Evolutionary conservation across 2,329 filamentous ascomycete species (phyloP).

Genomic region (Parastagonospora nodorum): DNA sequence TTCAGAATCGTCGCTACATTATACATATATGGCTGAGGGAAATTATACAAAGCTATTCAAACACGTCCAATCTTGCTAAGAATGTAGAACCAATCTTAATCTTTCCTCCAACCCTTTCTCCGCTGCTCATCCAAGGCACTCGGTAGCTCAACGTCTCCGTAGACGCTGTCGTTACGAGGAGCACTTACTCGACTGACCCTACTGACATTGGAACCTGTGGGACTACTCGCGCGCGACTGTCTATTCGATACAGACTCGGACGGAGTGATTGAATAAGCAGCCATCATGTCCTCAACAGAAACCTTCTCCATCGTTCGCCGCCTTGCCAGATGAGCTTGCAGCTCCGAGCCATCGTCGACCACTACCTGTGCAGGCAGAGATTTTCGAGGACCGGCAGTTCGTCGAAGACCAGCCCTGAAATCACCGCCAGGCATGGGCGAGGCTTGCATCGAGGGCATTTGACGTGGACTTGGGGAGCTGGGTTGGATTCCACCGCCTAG

Average conservation of each 20-base stretch:
- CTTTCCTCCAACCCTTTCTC: slow-evolving; percentile 16
- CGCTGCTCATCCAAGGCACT: slow-evolving; percentile 10
- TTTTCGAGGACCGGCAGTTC: slow-evolving; percentile 2
- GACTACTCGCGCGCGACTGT: not conserved
- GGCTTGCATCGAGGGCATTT: slow-evolving; percentile 6
- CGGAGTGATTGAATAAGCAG: slow-evolving; percentile 6
- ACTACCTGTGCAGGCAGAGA: slow-evolving; percentile 6
- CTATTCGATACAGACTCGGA: slow-evolving; percentile 10
- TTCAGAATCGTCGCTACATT: not conserved
- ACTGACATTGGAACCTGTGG: not conserved
- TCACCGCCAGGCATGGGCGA: slow-evolving; percentile 3
- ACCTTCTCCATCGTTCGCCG: slow-evolving; percentile 11
- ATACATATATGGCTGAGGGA: not conserved
- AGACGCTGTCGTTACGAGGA: not conserved
- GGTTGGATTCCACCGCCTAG: slow-evolving; percentile 15
- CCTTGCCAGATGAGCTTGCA: slow-evolving; percentile 15
- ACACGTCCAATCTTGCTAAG: slow-evolving; percentile 1
- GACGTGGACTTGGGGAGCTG: slow-evolving; percentile 11
- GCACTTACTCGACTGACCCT: not conserved
- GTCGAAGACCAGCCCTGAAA: slow-evolving; percentile 1
- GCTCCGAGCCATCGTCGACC: slow-evolving; percentile 7
- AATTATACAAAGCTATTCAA: slow-evolving; percentile 2
- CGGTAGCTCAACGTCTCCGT: slow-evolving; percentile 3
- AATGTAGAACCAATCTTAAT: not conserved
- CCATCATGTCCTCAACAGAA: slow-evolving; percentile 2